These are phyloP conservation scores for Gremmenia infestans DNA, from an alignment of 2,329 filamentous ascomycete genomes.

Conservation along the genomic window DNA sequence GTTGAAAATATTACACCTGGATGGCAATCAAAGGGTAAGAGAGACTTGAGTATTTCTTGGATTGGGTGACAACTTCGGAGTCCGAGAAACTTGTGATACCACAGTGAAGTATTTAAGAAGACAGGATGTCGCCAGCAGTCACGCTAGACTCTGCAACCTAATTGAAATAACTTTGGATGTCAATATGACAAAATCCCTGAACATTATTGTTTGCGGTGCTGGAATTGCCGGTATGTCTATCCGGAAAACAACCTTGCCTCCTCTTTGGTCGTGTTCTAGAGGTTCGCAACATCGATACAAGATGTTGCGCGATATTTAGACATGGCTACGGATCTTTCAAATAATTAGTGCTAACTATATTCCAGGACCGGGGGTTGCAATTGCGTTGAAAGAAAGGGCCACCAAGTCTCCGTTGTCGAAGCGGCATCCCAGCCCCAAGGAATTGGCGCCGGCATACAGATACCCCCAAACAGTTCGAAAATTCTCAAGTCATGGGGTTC, in stretches of 20 bases:
- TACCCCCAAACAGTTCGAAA: conserved; percentile 9
- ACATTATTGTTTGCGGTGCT: conserved; percentile 5
- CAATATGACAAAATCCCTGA: background rate
- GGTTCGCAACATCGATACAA: background rate
- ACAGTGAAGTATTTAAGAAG: no score
- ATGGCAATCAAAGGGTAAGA: no score
- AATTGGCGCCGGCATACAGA: conserved; percentile 21
- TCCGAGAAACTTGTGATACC: no score
- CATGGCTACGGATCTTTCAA: background rate
- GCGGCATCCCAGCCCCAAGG: conserved; percentile 33
- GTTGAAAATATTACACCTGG: no score
- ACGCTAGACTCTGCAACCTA: background rate
- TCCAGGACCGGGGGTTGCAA: background rate
- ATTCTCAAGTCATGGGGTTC: conserved; percentile 8
- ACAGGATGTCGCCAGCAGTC: background rate
- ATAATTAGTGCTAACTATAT: background rate
- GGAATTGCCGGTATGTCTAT: background rate
- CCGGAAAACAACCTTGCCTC: background rate
- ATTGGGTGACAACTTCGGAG: no score
- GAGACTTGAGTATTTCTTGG: no score
- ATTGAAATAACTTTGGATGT: background rate
- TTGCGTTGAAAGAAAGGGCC: conserved; percentile 14
- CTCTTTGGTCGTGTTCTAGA: background rate
- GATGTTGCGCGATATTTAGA: background rate
- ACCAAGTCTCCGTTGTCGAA: conserved; percentile 36